A percentile compares a stretch with the other conserved stretches of the same genome.
phyloP scores from a whole-genome alignment of 2,329 filamentous ascomycete species.

The Cordyceps pruinosa region DNA sequence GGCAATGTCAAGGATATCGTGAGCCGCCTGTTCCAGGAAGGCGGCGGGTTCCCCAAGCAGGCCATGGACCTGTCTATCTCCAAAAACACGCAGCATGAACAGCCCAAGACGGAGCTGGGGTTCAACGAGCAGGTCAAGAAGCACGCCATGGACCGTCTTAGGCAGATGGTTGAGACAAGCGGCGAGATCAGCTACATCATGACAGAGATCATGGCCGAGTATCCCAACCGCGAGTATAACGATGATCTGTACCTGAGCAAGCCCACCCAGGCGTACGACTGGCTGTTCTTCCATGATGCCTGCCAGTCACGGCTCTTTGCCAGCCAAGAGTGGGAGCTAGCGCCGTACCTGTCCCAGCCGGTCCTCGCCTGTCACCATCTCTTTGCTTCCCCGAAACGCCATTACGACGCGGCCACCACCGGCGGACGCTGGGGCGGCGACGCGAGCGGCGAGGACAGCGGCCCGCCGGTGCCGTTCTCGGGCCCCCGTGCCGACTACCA shows the following conservation, averaged over 20 bases:
- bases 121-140: slow-evolving; percentile 69
- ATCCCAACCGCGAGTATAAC: slow-evolving; percentile 82
- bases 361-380: slow-evolving; percentile 86
- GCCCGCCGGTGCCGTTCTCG: slow-evolving; percentile 63
- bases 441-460: slow-evolving; percentile 38
- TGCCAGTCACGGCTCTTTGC: slow-evolving; percentile 72
- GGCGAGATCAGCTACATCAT: slow-evolving; percentile 74
- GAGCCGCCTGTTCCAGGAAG: slow-evolving; percentile 69
- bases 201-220: slow-evolving; percentile 77
- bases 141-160: slow-evolving; percentile 61
- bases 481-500: slow-evolving; percentile 76
- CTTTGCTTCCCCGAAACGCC: slow-evolving; percentile 66
- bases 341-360: slow-evolving; percentile 78
- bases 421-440: slow-evolving; percentile 39
- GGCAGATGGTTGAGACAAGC: slow-evolving; percentile 71
- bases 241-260: slow-evolving; percentile 89
- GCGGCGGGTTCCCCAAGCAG: slow-evolving; percentile 66
- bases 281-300: slow-evolving; percentile 87
- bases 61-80: slow-evolving; percentile 31
- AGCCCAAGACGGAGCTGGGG: slow-evolving; percentile 54
- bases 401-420: slow-evolving; percentile 32
- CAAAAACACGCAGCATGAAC: slow-evolving; percentile 44
- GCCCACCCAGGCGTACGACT: slow-evolving; percentile 81
- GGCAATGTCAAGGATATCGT: slow-evolving; percentile 70
- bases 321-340: slow-evolving; percentile 90